A percentile compares a stretch with the other conserved stretches of the same genome.
Evolutionary conservation across 2,329 filamentous ascomycete species (phyloP).

Genomic region (Botryotinia narcissicola): DNA sequence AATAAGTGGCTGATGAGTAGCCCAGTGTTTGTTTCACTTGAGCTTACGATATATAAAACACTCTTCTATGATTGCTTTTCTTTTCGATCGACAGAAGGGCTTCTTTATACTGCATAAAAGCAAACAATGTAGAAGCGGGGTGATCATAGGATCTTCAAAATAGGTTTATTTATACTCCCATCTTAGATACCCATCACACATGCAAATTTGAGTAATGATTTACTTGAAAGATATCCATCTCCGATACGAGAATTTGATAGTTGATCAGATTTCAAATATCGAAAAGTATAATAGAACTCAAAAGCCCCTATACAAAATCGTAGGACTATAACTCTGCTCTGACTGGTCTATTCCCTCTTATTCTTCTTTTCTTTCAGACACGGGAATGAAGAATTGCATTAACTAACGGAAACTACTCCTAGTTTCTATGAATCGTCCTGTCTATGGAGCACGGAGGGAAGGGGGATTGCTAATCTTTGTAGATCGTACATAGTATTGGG

Average conservation of each 20-base stretch:
- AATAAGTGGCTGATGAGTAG: background rate
- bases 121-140: background rate
- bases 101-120: background rate
- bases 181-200: background rate
- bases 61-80: background rate
- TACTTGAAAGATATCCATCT: too few relatives aligned
- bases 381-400: background rate
- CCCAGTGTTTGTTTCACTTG: background rate
- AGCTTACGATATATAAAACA: background rate
- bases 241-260: background rate
- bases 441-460: background rate
- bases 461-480: background rate
- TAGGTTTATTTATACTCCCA: background rate
- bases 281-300: background rate
- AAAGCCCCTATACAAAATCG: background rate
- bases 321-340: background rate
- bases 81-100: background rate
- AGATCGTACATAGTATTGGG: background rate
- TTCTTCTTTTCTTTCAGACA: background rate
- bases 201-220: background rate
- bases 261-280: background rate
- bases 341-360: background rate
- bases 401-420: background rate
- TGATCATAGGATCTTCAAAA: background rate
- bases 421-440: background rate